These are phyloP conservation scores for Chenopodium formosanum DNA, from an alignment of 148 eudicot genomes.

Conservation along the genomic window DNA sequence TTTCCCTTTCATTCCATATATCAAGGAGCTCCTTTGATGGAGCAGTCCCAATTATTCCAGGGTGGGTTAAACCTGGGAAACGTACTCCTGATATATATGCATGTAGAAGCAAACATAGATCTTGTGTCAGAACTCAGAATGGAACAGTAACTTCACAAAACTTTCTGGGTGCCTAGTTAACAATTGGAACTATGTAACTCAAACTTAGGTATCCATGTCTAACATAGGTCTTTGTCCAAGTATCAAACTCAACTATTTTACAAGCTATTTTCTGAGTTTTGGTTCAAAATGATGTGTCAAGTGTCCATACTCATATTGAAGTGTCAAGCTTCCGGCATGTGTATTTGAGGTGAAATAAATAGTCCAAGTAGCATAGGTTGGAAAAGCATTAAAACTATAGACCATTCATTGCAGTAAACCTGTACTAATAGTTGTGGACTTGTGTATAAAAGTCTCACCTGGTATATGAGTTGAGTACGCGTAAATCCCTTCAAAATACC, in stretches of 20 bases:
- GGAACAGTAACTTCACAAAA: not conserved
- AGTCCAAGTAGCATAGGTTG: not conserved
- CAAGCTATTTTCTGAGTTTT: too few relatives aligned
- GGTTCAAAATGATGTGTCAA: too few relatives aligned
- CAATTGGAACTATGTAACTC: not conserved
- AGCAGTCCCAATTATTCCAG: constrained; percentile 92
- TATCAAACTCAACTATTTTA: too few relatives aligned
- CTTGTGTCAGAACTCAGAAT: not conserved
- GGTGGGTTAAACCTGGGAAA: constrained; percentile 92
- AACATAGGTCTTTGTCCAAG: too few relatives aligned
- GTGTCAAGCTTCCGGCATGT: not conserved
- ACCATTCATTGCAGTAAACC: not conserved
- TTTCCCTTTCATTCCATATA: constrained; percentile 87
- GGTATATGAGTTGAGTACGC: constrained; percentile 93
- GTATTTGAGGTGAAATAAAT: not conserved
- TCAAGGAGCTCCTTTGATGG: constrained; percentile 83
- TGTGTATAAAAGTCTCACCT: constrained; percentile 34
- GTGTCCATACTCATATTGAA: not conserved
- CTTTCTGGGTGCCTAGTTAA: not conserved
- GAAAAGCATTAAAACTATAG: not conserved
- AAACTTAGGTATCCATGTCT: too few relatives aligned
- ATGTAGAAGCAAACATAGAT: constrained; percentile 1
- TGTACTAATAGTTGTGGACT: not conserved
- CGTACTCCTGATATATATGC: constrained; percentile 59
- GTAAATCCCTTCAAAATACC: constrained; percentile 98